Base-by-base conservation (phyloP, 768 basidiomycete genomes). In the Dictyophora rubrovolvata region DNA sequence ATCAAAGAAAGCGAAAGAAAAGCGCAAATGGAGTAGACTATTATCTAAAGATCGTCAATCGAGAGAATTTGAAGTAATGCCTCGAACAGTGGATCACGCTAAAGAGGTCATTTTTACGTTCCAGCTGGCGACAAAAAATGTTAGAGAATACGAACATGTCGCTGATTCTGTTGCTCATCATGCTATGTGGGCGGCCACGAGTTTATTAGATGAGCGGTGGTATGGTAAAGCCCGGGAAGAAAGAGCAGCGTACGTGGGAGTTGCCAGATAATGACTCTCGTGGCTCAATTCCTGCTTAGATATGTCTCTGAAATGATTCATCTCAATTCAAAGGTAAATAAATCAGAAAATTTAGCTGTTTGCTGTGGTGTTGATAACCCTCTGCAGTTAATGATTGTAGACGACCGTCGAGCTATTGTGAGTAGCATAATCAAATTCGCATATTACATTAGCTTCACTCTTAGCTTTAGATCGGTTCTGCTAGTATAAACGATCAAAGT, bases 401-500 rank as follows among this genome's bases (percentile, higher is more conserved):
- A 96, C 66, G 94, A 97, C 67, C 78, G 82, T 34, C 78, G 85
- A 36, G 93, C 96, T 49, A 91, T 98, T 63, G 89, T 91, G 64
- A 54, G 88, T 77, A 42, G 42, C 10, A 42, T 1, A 23, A 10
- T 18, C 11, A 51, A 46, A 6, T 18, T 46, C 21, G 17, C 37
- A 42, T 18, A 48, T 18, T 55, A 48, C 35, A 14, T 28, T 55
- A 36, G 14, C 16, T 20, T 23, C 9, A 28, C 42, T 11, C 18
- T 56, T 33, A 53, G 53, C 20, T n/a, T 34, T 54, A 91, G 89
- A 88, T 93, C 79, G 94, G 95, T 35, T 93, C 89, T 47, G 93
- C 95, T 16, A 98, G 97, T 69, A 68, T 94, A 63, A 94, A 94
- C 61, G 92, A 94, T 65, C 84, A 91, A 14, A 86, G 84, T 56